These are phyloP conservation scores for Sideroxylon spinosum DNA, from an alignment of 179 eudicot species.

Conservation along the genomic window DNA sequence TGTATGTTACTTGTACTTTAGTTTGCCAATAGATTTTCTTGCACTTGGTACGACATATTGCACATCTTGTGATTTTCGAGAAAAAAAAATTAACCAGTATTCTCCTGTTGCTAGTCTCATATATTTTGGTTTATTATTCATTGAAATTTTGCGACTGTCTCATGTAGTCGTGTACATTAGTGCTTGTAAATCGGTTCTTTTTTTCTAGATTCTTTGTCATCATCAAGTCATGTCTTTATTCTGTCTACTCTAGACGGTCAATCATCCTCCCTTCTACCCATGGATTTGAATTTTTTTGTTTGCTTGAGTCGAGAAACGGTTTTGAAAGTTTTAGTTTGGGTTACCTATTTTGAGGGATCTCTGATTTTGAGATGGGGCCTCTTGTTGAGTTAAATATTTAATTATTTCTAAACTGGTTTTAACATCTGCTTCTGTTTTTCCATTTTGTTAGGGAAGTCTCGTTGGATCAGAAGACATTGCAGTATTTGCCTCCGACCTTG, in stretches of 20 bases:
- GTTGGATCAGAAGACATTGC: not conserved
- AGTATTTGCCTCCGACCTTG: not conserved
- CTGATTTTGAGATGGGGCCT: not conserved
- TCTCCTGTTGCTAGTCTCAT: not conserved
- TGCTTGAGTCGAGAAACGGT: not conserved
- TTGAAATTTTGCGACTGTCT: constrained; percentile 5
- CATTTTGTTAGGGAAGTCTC: not conserved
- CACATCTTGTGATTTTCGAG: not conserved
- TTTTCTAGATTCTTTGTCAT: not conserved
- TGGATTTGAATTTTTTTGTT: not conserved
- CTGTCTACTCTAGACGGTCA: too few relatives aligned
- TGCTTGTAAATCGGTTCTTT: not conserved
- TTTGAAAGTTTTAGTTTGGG: not conserved
- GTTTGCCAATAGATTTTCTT: constrained; percentile 13
- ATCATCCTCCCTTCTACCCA: not conserved
- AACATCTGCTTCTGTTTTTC: not conserved
- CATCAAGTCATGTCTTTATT: too few relatives aligned
- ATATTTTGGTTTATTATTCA: not conserved
- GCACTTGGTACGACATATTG: not conserved
- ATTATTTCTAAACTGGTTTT: not conserved
- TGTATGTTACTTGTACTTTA: not conserved
- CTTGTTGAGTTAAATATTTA: not conserved
- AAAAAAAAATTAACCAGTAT: not conserved
- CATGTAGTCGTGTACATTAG: not conserved
- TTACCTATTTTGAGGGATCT: not conserved